Evolutionary conservation across 441 rosid genomes (phyloP).

Genomic region (Lepidium campestre): DNA sequence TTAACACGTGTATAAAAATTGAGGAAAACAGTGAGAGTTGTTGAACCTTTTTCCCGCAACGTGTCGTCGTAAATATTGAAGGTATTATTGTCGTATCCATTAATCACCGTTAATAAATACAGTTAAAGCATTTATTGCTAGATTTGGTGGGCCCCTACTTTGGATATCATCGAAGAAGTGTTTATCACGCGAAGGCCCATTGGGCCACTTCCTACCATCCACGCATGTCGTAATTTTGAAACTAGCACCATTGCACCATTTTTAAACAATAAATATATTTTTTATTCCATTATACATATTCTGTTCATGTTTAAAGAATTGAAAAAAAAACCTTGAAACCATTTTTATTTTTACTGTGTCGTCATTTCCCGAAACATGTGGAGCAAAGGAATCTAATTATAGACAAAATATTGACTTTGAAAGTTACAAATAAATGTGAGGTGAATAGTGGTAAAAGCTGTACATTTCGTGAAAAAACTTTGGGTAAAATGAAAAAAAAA

Average conservation of each 20-base stretch:
- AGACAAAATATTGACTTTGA: slow-evolving; percentile 19
- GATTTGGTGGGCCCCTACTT: not conserved
- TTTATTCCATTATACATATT: not conserved
- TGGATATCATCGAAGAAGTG: not conserved
- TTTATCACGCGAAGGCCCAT: slow-evolving; percentile 1
- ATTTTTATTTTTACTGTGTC: too few relatives aligned
- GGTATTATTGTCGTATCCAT: not conserved
- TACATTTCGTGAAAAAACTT: slow-evolving; percentile 16
- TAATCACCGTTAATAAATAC: not conserved
- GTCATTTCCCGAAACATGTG: not conserved
- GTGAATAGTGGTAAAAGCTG: slow-evolving; percentile 17
- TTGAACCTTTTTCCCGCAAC: not conserved
- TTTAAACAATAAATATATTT: too few relatives aligned
- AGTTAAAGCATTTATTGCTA: not conserved
- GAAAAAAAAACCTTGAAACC: too few relatives aligned
- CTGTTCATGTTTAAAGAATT: not conserved
- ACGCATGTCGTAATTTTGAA: not conserved
- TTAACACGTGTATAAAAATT: not conserved
- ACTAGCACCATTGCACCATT: too few relatives aligned
- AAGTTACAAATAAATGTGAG: not conserved
- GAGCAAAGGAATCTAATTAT: not conserved
- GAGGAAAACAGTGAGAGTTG: not conserved
- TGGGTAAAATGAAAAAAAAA: slow-evolving; percentile 9
- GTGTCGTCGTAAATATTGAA: not conserved
- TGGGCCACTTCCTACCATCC: slow-evolving; percentile 2